phyloP scores from a whole-genome alignment of 2,329 filamentous ascomycete species.

The Ascochyta fabae region DNA sequence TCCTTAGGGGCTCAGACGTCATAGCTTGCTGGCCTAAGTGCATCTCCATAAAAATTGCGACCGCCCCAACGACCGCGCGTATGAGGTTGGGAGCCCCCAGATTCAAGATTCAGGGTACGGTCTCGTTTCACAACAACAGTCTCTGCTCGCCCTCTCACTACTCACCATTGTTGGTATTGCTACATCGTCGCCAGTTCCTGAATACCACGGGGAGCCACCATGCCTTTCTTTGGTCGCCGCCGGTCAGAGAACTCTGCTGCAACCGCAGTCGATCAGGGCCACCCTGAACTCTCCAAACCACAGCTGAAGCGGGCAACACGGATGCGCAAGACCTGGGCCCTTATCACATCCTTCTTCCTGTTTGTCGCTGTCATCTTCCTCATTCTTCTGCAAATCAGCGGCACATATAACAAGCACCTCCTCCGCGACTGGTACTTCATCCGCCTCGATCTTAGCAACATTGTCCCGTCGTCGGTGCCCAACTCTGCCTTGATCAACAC shows the following conservation, averaged over 20 bases:
- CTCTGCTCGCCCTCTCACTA: background rate
- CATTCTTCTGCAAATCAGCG: slow-evolving; percentile 80
- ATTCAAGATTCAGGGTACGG: slow-evolving; percentile 4
- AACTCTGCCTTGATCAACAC: slow-evolving; percentile 81
- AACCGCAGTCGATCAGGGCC: slow-evolving; percentile 18
- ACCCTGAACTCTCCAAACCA: slow-evolving; percentile 42
- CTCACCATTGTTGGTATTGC: background rate
- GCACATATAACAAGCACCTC: slow-evolving; percentile 67
- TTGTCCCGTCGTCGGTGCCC: slow-evolving; percentile 75
- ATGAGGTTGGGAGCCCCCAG: slow-evolving; percentile 16
- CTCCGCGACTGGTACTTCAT: slow-evolving; percentile 81
- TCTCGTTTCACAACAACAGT: slow-evolving; percentile 9
- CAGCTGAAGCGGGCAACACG: slow-evolving; percentile 52
- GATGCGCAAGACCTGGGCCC: slow-evolving; percentile 65
- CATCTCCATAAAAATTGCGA: slow-evolving; percentile 22
- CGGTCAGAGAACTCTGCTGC: slow-evolving; percentile 27
- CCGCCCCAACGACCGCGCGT: slow-evolving; percentile 17
- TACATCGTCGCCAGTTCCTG: slow-evolving; percentile 3
- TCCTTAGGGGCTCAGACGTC: slow-evolving; percentile 16
- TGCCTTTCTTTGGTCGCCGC: slow-evolving; percentile 37
- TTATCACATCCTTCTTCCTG: slow-evolving; percentile 72
- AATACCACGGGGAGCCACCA: slow-evolving; percentile 7
- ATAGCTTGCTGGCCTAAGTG: slow-evolving; percentile 8
- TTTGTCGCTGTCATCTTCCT: slow-evolving; percentile 78
- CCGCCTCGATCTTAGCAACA: slow-evolving; percentile 79